Base-by-base conservation (phyloP, 139 green algal genomes). In the Chlamydomonas sp. region DNA sequence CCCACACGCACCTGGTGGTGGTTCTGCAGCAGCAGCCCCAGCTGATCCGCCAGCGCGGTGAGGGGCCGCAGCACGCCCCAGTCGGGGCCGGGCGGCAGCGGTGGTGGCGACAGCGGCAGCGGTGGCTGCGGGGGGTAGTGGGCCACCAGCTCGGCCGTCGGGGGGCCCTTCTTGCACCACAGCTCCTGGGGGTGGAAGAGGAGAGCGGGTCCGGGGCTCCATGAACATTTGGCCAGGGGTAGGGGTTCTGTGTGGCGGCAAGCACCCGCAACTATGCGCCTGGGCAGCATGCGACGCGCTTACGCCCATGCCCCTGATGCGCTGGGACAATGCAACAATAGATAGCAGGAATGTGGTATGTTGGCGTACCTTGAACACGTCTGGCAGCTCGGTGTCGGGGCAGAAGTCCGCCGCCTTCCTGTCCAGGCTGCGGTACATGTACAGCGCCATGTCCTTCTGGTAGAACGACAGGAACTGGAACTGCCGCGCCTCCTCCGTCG, bases 121-220 rank as follows among this genome's bases (percentile, higher is more conserved):
- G 90, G 87, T 59, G 89, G 93, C 90, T 97, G 95, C 67, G 92
- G 85, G 16, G 73, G 93, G 89, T 96, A 97, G n/a, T 89, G 72
- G 0, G 77, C 10, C 20, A 97, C 85, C 60, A 98, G 93, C 86
- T 96, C 92, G 0, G 88, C 63, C 0, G 78, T 92, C 58, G 95
- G 95, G 1, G 93, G 92, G 58, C 82, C 89, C 90, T 98, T 98
- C 94, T 98, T 98, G 93, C 96, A 98, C 96, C 96, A 98, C 72
- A 91, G 85, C 90, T 98, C 95, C 94, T 97, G 93, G 75, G n/a
- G 4, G 4, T 2, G 62, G 15, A 8, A 63, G 3, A 61, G 17
- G 17, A 63, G 71, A 18, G 18, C 14, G 78, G 8, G 60, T 68
- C 9, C 57, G 78, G 59, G 75, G 20, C 17, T 80, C 12, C 18